Conservation (phyloP, 2,329 filamentous ascomycete species). For the Colletotrichum ledebouriae region DNA sequence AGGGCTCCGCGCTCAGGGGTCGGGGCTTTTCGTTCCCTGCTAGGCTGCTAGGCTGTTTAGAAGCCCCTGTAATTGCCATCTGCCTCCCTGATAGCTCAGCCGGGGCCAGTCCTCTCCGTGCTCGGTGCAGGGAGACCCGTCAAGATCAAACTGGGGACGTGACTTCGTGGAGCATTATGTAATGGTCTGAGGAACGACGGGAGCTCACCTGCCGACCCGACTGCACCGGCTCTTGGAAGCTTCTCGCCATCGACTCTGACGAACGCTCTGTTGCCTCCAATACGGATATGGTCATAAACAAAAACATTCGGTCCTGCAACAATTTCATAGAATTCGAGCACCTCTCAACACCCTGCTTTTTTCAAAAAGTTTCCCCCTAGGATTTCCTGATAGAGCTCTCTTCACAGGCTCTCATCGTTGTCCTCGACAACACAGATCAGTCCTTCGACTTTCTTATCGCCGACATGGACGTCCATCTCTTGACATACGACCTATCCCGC, state of each 20-base stretch:
- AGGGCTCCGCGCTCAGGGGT: conserved; percentile 37
- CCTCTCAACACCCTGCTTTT: not conserved
- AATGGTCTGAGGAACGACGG: not conserved
- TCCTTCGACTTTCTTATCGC: conserved; percentile 5
- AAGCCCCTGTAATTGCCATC: conserved; percentile 27
- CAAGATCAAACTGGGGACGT: conserved; percentile 2
- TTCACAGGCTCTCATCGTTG: not conserved
- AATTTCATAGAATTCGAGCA: too few species aligned
- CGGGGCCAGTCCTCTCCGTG: conserved; percentile 15
- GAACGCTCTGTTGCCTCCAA: conserved; percentile 36
- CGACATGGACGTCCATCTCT: conserved; percentile 80
- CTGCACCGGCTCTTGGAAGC: conserved; percentile 28
- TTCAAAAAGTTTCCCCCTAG: not conserved
- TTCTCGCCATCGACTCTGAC: conserved; percentile 36
- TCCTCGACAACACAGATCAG: conserved; percentile 8
- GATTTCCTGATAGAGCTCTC: not conserved
- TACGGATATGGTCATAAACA: not conserved
- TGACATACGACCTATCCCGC: conserved; percentile 83
- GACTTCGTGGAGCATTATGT: conserved; percentile 1
- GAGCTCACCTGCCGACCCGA: conserved; percentile 4
- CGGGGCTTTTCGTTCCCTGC: conserved; percentile 26
- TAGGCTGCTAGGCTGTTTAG: not conserved
- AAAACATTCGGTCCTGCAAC: too few species aligned
- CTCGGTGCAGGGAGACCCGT: not conserved
- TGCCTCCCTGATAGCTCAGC: conserved; percentile 23